Conservation (phyloP, 2,329 filamentous ascomycete species). For the Amauroascus verrucosus region DNA sequence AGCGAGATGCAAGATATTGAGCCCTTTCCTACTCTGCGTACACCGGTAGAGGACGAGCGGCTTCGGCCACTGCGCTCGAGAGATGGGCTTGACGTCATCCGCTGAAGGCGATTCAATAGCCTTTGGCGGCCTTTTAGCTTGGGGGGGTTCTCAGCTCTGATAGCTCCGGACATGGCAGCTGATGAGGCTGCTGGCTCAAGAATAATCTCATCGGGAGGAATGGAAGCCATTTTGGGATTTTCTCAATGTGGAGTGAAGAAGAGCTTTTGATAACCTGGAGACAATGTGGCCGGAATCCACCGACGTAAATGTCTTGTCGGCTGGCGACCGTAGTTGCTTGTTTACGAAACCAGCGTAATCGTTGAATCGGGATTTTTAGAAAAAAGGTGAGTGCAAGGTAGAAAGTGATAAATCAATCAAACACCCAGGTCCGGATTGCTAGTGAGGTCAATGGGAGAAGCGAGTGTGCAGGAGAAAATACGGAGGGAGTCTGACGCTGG, state of each 20-base stretch:
- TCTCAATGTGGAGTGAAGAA: neutral
- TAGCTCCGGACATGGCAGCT: slow-evolving; percentile 28
- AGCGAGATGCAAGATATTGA: slow-evolving; percentile 57
- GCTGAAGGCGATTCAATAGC: slow-evolving; percentile 62
- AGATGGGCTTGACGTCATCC: slow-evolving; percentile 71
- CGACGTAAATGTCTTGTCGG: neutral
- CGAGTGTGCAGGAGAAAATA: neutral
- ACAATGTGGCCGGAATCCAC: neutral
- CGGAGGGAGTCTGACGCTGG: neutral
- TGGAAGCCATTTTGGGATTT: slow-evolving; percentile 21
- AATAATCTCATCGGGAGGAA: slow-evolving; percentile 23
- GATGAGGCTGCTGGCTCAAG: slow-evolving; percentile 29
- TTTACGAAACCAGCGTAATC: neutral
- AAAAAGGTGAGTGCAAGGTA: neutral
- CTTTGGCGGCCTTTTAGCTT: slow-evolving; percentile 61
- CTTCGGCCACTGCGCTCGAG: slow-evolving; percentile 54
- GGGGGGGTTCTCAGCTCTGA: slow-evolving; percentile 24
- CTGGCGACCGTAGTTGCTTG: neutral
- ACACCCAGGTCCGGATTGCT: neutral
- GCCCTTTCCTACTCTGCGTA: slow-evolving; percentile 52
- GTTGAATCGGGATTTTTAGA: neutral
- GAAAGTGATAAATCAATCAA: neutral
- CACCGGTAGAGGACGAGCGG: slow-evolving; percentile 49
- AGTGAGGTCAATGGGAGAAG: neutral
- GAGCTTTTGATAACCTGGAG: neutral